Evolutionary conservation across 352 stramenopile species (phyloP).

Genomic region (Globisporangium mamillatum): DNA sequence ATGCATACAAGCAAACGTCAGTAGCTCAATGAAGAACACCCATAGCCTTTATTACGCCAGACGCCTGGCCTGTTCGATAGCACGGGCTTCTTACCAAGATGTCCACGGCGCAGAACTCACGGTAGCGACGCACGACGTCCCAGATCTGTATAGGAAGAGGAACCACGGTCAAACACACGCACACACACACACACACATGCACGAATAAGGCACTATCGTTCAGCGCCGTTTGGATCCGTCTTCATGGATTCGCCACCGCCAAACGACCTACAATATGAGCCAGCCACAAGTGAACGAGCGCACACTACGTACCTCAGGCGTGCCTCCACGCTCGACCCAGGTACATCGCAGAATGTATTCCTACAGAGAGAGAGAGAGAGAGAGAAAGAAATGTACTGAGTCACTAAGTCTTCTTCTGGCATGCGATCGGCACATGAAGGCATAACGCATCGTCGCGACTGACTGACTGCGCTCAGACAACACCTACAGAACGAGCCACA

Average conservation of each 20-base stretch:
- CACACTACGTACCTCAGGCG: conserved; percentile 32
- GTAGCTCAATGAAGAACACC: neutral
- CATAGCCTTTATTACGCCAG: neutral
- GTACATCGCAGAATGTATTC: conserved; percentile 84
- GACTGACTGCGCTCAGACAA: neutral
- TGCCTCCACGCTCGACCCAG: conserved; percentile 52
- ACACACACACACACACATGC: neutral
- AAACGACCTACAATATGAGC: neutral
- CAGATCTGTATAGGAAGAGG: conserved; percentile 47
- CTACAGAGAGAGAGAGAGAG: conserved; percentile 23
- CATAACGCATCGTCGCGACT: neutral
- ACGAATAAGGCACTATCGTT: neutral
- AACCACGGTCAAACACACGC: neutral
- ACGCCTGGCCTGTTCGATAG: neutral
- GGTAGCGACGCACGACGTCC: conserved; percentile 80
- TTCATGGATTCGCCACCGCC: neutral
- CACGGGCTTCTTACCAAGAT: conserved; percentile 48
- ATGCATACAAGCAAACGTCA: neutral
- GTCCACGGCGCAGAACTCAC: conserved; percentile 84
- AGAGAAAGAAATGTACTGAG: neutral
- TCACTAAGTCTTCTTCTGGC: neutral
- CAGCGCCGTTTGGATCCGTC: neutral
- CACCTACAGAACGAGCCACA: neutral
- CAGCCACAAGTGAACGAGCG: neutral
- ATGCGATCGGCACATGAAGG: neutral